Evolutionary conservation across 2,329 filamentous ascomycete genomes (phyloP), one percentile per base, ranked within the genome.

Genomic region (Ilyonectria destructans): DNA sequence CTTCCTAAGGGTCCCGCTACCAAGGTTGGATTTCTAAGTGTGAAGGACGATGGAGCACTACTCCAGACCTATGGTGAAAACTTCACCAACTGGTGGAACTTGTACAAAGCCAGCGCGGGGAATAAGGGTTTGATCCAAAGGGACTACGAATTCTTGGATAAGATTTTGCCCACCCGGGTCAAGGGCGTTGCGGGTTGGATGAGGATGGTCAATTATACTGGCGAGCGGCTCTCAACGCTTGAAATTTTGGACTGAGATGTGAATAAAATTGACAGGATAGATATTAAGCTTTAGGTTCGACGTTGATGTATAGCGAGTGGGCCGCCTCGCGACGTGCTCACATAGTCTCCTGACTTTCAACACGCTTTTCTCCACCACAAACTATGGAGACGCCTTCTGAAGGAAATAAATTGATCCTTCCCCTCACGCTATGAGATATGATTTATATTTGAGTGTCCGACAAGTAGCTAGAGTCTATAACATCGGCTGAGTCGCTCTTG

Each of bases 91-190:
- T 58, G 56, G 56, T 58, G 56, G 56, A 58, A 58, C 26, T 23
- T 58, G 56, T 58, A 58, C 23, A 58, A 58, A 31, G 56, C 56
- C 21, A 58, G 40, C 40, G 26, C 56, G 37, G 43, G 40, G 19
- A 58, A 58, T 29, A 48, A 45, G 56, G 56, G 56, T 19, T 35
- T 58, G 56, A 58, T 58, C 56, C 40, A 48, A 37, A 40, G 56
- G 29, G 56, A 58, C 17, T 58, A 58, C 23, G 37, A n/a, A 4
- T 58, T 58, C 26, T 33, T 58, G 8, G 56, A 58, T 19, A 49
- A 58, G 56, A 58, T 58, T 6, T 17, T 58, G 43, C 56, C 56
- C 10, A 19, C 17, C 13, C 56, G 56, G 4, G 56, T 58, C 37
- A 45, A 48, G 15, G n/a, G 15, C 23, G 37, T 58, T 26, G 56